Evolutionary conservation across 2,329 filamentous ascomycete species (phyloP).

Genomic region (Fusarium odoratissimum): DNA sequence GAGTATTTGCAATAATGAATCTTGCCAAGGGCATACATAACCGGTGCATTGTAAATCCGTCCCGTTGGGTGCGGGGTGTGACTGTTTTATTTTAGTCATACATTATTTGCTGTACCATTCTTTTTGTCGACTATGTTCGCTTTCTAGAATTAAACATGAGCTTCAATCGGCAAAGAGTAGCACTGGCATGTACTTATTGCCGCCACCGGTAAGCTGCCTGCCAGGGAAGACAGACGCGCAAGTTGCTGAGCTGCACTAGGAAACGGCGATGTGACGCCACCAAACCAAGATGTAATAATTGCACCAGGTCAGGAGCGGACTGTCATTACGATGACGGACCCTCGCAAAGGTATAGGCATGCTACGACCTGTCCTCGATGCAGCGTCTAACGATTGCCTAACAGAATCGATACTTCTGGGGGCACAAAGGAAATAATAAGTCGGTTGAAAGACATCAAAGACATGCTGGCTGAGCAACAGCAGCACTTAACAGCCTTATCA

Average conservation of each 20-base stretch:
- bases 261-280: not conserved
- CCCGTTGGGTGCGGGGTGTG: not conserved
- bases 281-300: not conserved
- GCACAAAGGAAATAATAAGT: not conserved
- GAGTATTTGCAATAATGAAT: not conserved
- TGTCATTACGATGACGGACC: not conserved
- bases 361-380: accelerated
- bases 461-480: not conserved
- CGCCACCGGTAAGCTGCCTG: not conserved
- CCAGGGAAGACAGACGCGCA: no score
- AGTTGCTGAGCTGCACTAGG: not conserved
- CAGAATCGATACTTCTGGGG: not conserved
- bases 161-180: not conserved
- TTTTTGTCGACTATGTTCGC: not conserved
- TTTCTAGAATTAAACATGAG: not conserved
- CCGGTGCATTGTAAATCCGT: not conserved
- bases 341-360: not conserved
- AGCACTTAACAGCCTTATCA: not conserved
- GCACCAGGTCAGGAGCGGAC: not conserved
- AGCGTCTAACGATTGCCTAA: not conserved
- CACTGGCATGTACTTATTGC: not conserved
- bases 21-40: accelerated
- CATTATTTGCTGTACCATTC: no score
- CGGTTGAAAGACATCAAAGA: not conserved
- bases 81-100: not conserved